Percentiles rank a stretch among this genome's conserved stretches.
These are phyloP conservation scores for Penicillium sp. DNA, from an alignment of 2,329 filamentous ascomycete species.

Conservation along the genomic window DNA sequence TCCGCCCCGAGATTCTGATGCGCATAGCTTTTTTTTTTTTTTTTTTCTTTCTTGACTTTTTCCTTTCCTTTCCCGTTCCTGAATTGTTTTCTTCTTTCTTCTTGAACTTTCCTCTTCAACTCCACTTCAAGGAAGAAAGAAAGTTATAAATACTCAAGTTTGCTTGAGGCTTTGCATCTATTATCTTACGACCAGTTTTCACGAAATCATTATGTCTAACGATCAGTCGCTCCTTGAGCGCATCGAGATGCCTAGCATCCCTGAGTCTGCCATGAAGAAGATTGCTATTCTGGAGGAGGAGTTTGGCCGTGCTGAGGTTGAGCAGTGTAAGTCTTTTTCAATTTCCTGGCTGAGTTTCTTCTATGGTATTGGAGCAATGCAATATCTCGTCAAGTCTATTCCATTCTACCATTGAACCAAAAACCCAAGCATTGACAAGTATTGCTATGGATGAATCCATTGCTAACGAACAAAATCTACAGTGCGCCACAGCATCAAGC, in stretches of 20 bases:
- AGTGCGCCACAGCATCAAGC: conserved; percentile 72
- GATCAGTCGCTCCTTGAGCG: conserved; percentile 37
- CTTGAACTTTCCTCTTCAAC: not conserved
- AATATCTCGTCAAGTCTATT: not conserved
- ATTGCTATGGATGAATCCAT: not conserved
- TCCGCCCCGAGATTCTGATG: conserved; percentile 9
- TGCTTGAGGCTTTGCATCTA: not conserved
- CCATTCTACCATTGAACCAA: not conserved
- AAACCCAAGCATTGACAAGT: not conserved
- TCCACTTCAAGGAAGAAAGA: too few relatives aligned
- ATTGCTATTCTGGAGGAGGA: conserved; percentile 77
- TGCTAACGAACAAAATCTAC: conserved; percentile 8
- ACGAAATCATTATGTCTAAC: conserved; percentile 21
- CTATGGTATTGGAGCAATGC: not conserved
- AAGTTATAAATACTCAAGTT: not conserved
- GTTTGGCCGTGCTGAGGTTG: conserved; percentile 77
- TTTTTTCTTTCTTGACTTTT: conserved; percentile 2
- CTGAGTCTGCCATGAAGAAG: conserved; percentile 55
- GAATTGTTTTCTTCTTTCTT: conserved; percentile 3
- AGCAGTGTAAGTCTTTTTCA: conserved; percentile 65
- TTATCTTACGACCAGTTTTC: conserved; percentile 1
- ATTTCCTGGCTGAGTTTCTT: not conserved
- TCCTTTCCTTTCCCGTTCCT: conserved; percentile 4
- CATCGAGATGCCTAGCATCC: conserved; percentile 34
- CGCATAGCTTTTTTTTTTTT: conserved; percentile 14